Base-by-base conservation (phyloP, 768 basidiomycete genomes). In the Amanita thiersii region DNA sequence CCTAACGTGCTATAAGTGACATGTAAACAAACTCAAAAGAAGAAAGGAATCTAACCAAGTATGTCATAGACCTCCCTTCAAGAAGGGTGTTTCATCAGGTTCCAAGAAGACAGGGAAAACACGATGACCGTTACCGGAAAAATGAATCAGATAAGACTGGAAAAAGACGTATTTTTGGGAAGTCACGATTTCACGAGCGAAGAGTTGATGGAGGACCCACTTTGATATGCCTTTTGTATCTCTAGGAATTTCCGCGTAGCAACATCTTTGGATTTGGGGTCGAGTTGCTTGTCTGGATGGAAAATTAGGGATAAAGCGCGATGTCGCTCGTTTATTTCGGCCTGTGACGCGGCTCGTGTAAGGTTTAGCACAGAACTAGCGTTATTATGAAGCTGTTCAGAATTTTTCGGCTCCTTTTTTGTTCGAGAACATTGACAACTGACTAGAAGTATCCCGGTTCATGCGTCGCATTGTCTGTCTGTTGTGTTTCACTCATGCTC, bases 171-270 rank as follows among this genome's bases (percentile, higher is more conserved):
- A 20, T 18, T 10, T 17, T 24, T 25, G 26, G 34, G 21, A 30
- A 44, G 43, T 28, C 6, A 20, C 35, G 39, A 47, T 34, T 23
- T 28, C 33, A 37, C 33, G 36, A 9, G 34, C 21, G 14, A 14
- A 25, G 15, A 20, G 18, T 30, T 11, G 17, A 25, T n/a, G 6
- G 11, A 32, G 25, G 3, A 46, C 66, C 39, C 51, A 81, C 84
- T 75, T 72, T 90, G 79, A 56, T 90, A 90, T 9, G 89, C 87
- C 49, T 81, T 81, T 49, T 89, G 86, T 15, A 92, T 72, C 56
- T 81, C 77, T 12, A 82, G 68, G 48, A 91, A 90, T 37, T 72
- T 73, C 23, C 70, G 66, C 18, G 77, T 72, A 0, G 89, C 86
- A 1, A 74, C 68, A 37, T 62, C 68, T 53, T 74, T 78, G 45